These are phyloP conservation scores for Saccharomycopsis amapae DNA, from an alignment of 805 yeast species.

Conservation along the genomic window DNA sequence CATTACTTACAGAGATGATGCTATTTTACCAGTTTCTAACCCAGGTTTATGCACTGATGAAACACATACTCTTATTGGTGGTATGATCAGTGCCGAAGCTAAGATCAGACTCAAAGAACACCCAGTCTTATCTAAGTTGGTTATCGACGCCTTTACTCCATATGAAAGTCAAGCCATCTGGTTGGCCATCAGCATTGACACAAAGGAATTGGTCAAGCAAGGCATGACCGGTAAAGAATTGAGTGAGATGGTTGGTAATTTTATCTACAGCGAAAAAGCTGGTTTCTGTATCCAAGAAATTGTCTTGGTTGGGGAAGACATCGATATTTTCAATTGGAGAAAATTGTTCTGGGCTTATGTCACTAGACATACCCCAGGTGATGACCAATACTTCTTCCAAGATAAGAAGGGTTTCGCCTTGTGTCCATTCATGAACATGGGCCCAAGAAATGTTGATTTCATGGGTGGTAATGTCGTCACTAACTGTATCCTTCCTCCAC, in stretches of 20 bases:
- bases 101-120: neutral
- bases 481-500: slow-evolving; percentile 3
- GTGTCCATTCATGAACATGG: neutral
- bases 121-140: neutral
- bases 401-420: neutral
- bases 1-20: neutral
- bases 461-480: slow-evolving; percentile 2
- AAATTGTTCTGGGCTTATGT: slow-evolving; percentile 1
- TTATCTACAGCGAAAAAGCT: neutral
- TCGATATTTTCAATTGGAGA: neutral
- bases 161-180: neutral
- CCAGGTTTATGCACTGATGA: slow-evolving; percentile 5
- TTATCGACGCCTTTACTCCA: neutral
- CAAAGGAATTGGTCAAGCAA: neutral
- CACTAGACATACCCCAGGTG: slow-evolving; percentile 2
- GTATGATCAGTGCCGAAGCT: neutral
- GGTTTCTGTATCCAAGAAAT: neutral
- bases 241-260: neutral
- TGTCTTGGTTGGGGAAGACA: neutral
- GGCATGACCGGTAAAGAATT: neutral
- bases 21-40: neutral
- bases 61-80: slow-evolving; percentile 2
- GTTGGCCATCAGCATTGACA: neutral
- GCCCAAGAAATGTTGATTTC: neutral
- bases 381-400: neutral